These are phyloP conservation scores for Aeschynomene evenia DNA, from an alignment of 306 rosid genomes.

Conservation along the genomic window DNA sequence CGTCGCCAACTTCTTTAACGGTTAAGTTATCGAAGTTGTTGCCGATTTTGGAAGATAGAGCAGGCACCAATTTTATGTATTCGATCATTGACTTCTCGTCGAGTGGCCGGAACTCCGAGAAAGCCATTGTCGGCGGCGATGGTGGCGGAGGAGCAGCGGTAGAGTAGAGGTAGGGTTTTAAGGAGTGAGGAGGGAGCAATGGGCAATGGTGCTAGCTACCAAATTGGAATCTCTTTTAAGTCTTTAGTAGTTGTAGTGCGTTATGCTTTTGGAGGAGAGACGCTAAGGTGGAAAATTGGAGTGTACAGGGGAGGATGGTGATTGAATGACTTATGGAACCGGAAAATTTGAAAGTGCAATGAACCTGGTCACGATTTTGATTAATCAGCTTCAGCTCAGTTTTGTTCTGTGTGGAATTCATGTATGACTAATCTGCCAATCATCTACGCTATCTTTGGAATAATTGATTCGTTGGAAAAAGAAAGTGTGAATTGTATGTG, in stretches of 20 bases:
- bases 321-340: background rate
- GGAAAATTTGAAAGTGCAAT: background rate
- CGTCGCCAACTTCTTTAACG: constrained; percentile 86
- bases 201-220: background rate
- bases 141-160: background rate
- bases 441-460: background rate
- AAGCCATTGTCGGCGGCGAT: constrained; percentile 42
- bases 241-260: background rate
- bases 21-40: constrained; percentile 48
- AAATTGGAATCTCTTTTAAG: constrained; percentile 1
- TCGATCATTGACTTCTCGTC: constrained; percentile 62
- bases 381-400: background rate
- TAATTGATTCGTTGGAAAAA: background rate
- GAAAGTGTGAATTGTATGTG: background rate
- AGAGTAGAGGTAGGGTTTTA: background rate
- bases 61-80: constrained; percentile 68
- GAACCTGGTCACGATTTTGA: constrained; percentile 29
- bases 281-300: background rate
- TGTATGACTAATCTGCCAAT: background rate
- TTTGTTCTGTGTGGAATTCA: background rate
- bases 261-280: constrained; percentile 6
- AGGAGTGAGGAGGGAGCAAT: background rate
- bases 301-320: too few relatives aligned
- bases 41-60: constrained; percentile 61
- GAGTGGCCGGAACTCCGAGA: constrained; percentile 62